phyloP scores from a whole-genome alignment of 2,329 filamentous ascomycete species.

The Fusarium begoniae region DNA sequence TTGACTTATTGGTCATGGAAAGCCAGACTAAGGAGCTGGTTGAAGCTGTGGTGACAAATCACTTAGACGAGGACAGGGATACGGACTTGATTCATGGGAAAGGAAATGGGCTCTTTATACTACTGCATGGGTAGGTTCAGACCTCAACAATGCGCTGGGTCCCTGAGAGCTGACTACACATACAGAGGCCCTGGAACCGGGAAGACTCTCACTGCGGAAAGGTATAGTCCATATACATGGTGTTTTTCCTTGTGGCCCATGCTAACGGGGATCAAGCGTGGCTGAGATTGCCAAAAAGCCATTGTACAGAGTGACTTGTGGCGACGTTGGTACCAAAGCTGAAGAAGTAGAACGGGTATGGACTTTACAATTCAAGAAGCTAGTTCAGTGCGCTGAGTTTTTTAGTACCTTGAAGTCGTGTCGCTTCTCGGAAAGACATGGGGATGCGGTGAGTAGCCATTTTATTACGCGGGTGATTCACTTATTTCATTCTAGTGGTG shows the following conservation, averaged over 20 bases:
- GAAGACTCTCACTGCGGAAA: neutral
- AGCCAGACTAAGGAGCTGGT: neutral
- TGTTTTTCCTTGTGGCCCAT: fast-evolving
- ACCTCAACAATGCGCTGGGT: fast-evolving
- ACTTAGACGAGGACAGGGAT: neutral
- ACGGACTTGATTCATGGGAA: neutral
- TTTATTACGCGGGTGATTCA: fast-evolving
- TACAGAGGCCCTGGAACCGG: neutral
- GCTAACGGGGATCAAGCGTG: neutral
- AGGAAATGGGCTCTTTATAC: neutral
- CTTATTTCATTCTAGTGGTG: neutral
- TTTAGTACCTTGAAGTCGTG: neutral
- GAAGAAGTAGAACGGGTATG: neutral
- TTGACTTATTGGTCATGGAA: neutral
- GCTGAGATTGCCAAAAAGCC: neutral
- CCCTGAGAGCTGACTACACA: fast-evolving
- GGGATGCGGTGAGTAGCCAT: neutral
- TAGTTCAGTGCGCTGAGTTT: fast-evolving
- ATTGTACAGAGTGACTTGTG: neutral
- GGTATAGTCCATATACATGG: fast-evolving
- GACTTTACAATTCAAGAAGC: fast-evolving
- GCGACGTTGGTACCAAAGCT: neutral
- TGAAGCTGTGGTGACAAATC: neutral
- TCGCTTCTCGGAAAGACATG: neutral
- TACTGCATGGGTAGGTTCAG: neutral